Percentiles rank a stretch among this genome's conserved stretches.
Conservation (phyloP, 2,329 filamentous ascomycete genomes). For the Hymenoscyphus fraxineus region DNA sequence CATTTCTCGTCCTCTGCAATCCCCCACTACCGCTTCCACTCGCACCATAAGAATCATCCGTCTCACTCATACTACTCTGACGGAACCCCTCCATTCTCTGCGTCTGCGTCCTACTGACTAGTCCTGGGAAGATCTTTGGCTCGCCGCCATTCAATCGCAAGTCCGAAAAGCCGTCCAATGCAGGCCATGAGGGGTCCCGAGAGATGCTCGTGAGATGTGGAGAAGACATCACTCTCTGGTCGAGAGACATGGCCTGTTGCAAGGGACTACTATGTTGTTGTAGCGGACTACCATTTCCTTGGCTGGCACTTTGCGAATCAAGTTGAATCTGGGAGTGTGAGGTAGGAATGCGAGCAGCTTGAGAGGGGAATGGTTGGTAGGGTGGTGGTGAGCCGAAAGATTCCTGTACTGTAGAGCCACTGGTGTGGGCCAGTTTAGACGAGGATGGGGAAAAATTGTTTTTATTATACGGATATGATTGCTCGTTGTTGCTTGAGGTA, state of each 20-base stretch:
- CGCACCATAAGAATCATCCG: slow-evolving; percentile 19
- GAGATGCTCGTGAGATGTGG: slow-evolving; percentile 21
- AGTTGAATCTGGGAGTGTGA: slow-evolving; percentile 27
- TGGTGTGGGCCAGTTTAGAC: slow-evolving; percentile 34
- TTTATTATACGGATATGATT: slow-evolving; percentile 20
- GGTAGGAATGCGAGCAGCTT: slow-evolving; percentile 32
- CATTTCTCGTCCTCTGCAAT: background rate
- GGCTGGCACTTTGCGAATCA: slow-evolving; percentile 19
- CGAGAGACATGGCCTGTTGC: background rate
- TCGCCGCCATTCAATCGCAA: slow-evolving; percentile 55
- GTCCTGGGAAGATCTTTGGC: slow-evolving; percentile 68
- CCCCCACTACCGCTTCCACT: slow-evolving; percentile 13
- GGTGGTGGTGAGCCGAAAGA: slow-evolving; percentile 18
- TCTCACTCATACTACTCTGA: slow-evolving; percentile 29
- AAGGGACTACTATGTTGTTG: slow-evolving; percentile 19
- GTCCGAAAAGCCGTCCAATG: slow-evolving; percentile 39
- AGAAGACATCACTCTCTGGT: slow-evolving; percentile 7
- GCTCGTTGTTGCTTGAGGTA: slow-evolving; percentile 32
- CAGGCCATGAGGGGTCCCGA: slow-evolving; percentile 33
- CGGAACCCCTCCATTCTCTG: slow-evolving; percentile 23
- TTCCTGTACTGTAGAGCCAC: slow-evolving; percentile 23
- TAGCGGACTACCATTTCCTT: slow-evolving; percentile 16
- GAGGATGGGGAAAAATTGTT: slow-evolving; percentile 33
- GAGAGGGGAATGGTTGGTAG: slow-evolving; percentile 33
- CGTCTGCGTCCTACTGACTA: slow-evolving; percentile 46